phyloP scores from a whole-genome alignment of 2,329 filamentous ascomycete genomes.

The Cercospora sojina region DNA sequence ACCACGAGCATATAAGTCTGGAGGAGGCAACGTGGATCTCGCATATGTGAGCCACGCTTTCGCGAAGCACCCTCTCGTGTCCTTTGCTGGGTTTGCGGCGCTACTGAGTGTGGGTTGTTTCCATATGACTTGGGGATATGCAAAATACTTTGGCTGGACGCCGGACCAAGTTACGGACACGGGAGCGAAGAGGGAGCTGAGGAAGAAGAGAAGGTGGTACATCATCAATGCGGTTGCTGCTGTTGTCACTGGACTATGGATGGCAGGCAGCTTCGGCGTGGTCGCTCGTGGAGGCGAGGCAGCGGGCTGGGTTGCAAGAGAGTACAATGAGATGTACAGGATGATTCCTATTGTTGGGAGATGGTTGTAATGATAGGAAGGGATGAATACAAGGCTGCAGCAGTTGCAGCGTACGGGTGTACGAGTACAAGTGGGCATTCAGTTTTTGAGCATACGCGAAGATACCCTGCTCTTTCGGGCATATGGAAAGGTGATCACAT shows the following conservation, averaged over 20 bases:
- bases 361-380: conserved; percentile 44
- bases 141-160: conserved; percentile 72
- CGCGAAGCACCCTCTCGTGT: conserved; percentile 63
- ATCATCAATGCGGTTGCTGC: conserved; percentile 65
- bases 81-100: conserved; percentile 67
- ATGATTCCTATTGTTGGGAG: conserved; percentile 57
- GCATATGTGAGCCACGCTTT: conserved; percentile 85
- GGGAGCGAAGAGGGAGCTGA: conserved; percentile 51
- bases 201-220: conserved; percentile 67
- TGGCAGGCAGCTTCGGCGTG: conserved; percentile 75
- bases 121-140: conserved; percentile 81
- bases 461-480: conserved; percentile 1
- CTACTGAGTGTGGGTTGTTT: conserved; percentile 67
- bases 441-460: not conserved
- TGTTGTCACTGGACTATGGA: conserved; percentile 67
- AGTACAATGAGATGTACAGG: conserved; percentile 73
- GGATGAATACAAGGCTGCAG: not conserved
- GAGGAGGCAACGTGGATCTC: conserved; percentile 82
- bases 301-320: conserved; percentile 73
- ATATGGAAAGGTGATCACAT: not conserved
- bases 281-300: conserved; percentile 69
- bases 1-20: conserved; percentile 68
- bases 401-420: not conserved
- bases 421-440: conserved; percentile 11
- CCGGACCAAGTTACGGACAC: conserved; percentile 55